Evolutionary conservation across 2,329 filamentous ascomycete species (phyloP).

Genomic region (Grosmannia penicillata): DNA sequence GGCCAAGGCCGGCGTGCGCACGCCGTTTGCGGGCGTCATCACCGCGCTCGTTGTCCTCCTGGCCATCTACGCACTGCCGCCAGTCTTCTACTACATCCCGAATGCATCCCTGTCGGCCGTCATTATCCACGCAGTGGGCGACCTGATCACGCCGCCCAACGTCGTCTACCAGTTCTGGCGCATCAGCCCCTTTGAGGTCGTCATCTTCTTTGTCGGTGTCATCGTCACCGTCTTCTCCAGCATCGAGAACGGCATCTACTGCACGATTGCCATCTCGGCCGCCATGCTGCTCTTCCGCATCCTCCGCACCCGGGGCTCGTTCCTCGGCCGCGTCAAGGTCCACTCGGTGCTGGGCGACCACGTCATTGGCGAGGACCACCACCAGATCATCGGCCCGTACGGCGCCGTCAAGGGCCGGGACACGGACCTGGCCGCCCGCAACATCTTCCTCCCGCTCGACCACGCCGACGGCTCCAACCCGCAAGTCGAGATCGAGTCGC

Average conservation of each 20-base stretch:
- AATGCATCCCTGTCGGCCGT: slow-evolving; percentile 55
- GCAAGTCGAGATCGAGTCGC: slow-evolving; percentile 59
- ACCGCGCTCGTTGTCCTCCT: slow-evolving; percentile 63
- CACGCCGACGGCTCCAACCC: slow-evolving; percentile 89
- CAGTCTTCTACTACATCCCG: slow-evolving; percentile 72
- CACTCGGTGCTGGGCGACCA: slow-evolving; percentile 74
- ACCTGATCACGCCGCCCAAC: slow-evolving; percentile 79
- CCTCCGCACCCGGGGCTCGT: slow-evolving; percentile 66
- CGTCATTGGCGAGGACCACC: slow-evolving; percentile 46
- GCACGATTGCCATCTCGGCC: slow-evolving; percentile 62
- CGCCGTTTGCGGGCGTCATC: slow-evolving; percentile 64
- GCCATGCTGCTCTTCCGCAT: slow-evolving; percentile 72
- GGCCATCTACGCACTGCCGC: slow-evolving; percentile 62
- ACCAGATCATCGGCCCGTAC: slow-evolving; percentile 29
- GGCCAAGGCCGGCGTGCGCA: slow-evolving; percentile 69
- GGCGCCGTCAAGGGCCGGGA: slow-evolving; percentile 35
- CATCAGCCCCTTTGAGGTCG: slow-evolving; percentile 75
- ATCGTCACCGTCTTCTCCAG: slow-evolving; percentile 74
- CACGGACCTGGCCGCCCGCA: slow-evolving; percentile 42
- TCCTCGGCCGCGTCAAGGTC: slow-evolving; percentile 71
- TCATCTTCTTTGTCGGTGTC: slow-evolving; percentile 90
- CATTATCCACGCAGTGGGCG: slow-evolving; percentile 72
- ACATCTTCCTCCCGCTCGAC: slow-evolving; percentile 75
- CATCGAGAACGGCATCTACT: slow-evolving; percentile 89
- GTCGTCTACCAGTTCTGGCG: slow-evolving; percentile 92